phyloP scores from a whole-genome alignment of 1,139 yeast genomes.

The Chernovozyma aurita region DNA sequence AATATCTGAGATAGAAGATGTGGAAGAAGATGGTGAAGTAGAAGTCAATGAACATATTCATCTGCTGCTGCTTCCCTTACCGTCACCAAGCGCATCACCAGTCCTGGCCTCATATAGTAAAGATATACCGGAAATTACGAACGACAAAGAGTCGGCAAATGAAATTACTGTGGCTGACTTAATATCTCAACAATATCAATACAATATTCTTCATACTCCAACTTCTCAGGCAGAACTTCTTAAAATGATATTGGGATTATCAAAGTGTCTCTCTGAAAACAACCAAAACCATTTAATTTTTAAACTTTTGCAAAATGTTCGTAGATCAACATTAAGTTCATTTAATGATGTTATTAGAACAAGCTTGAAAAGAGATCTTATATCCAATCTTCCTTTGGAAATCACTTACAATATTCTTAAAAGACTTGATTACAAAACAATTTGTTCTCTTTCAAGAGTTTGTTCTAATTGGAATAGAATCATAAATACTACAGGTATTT shows the following conservation, averaged over 20 bases:
- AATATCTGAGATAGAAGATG: slow-evolving; percentile 28
- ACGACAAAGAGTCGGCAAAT: slow-evolving; percentile 6
- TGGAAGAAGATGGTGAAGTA: slow-evolving; percentile 16
- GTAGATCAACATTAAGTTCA: slow-evolving; percentile 66
- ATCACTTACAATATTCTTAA: slow-evolving; percentile 66
- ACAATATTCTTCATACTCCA: slow-evolving; percentile 23
- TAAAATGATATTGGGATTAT: slow-evolving; percentile 30
- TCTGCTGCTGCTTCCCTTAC: slow-evolving; percentile 45
- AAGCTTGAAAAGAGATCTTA: slow-evolving; percentile 68
- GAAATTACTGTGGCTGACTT: neutral
- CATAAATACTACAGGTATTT: slow-evolving; percentile 55
- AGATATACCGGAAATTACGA: slow-evolving; percentile 13
- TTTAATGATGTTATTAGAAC: slow-evolving; percentile 55
- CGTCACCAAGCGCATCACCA: slow-evolving; percentile 70
- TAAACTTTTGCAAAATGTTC: slow-evolving; percentile 59
- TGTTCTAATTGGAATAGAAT: slow-evolving; percentile 66
- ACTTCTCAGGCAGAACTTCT: slow-evolving; percentile 38
- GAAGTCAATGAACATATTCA: slow-evolving; percentile 16
- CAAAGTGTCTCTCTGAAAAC: slow-evolving; percentile 31
- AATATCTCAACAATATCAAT: neutral
- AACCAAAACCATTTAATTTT: slow-evolving; percentile 50
- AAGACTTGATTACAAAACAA: slow-evolving; percentile 59
- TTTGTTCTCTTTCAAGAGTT: slow-evolving; percentile 61
- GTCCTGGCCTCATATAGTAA: slow-evolving; percentile 27
- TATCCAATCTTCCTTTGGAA: slow-evolving; percentile 71